These are phyloP conservation scores for Pholiota microspora DNA, from an alignment of 768 basidiomycete genomes.

Conservation along the genomic window DNA sequence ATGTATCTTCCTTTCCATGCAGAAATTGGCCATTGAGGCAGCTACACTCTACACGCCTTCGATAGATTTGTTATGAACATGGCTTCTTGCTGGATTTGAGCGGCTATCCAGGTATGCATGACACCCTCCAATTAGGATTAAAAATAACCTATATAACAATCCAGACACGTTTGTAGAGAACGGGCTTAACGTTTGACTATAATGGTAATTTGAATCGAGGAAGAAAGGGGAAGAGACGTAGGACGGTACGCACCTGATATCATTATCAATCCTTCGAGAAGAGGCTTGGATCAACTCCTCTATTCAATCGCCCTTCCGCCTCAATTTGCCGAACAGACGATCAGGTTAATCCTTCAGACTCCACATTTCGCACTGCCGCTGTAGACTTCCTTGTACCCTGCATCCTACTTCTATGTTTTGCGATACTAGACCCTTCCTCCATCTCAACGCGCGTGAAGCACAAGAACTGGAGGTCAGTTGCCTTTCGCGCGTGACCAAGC, in stretches of 20 bases:
- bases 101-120: slow-evolving; percentile 10
- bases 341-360: background rate
- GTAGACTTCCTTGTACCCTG: background rate
- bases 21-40: slow-evolving; percentile 8
- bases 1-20: slow-evolving; percentile 11
- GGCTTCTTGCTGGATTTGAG: slow-evolving; percentile 10
- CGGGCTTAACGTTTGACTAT: no score
- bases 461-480: slow-evolving; percentile 90
- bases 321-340: no score
- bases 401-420: background rate
- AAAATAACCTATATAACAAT: no score
- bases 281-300: no score
- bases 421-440: background rate
- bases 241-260: no score
- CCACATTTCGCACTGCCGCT: background rate
- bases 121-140: no score
- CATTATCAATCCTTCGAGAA: no score
- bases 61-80: no score
- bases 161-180: no score
- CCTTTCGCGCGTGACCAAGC: slow-evolving; percentile 77
- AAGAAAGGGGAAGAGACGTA: no score
- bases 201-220: no score
- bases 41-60: slow-evolving; percentile 9
- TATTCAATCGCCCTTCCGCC: background rate
- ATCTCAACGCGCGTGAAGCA: slow-evolving; percentile 70